Conservation (phyloP, 306 rosid species). For the cucumber (Cucumis sativus) region DNA sequence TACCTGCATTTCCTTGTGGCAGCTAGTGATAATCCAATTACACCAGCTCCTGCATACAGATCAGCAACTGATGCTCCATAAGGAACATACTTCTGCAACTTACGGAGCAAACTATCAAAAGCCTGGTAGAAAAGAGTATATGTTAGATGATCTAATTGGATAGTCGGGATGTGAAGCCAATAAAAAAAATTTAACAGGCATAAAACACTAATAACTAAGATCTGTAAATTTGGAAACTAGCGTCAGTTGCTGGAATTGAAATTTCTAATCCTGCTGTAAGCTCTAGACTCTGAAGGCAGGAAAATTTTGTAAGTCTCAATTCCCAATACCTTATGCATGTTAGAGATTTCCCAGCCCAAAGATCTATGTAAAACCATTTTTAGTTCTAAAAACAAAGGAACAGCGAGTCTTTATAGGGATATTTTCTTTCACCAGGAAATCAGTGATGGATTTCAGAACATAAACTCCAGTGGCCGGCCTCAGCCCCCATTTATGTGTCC, state of each 20-base stretch:
- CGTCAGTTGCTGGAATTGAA: neutral
- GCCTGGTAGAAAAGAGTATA: conserved; percentile 37
- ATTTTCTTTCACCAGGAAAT: neutral
- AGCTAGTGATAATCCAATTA: conserved; percentile 85
- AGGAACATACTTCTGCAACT: conserved; percentile 81
- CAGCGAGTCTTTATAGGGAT: neutral
- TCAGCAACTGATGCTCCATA: conserved; percentile 78
- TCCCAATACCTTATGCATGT: neutral
- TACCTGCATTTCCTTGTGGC: conserved; percentile 92
- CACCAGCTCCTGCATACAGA: conserved; percentile 96
- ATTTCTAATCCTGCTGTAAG: neutral
- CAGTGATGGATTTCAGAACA: neutral
- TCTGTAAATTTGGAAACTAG: neutral
- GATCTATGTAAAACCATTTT: neutral
- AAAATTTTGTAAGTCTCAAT: neutral
- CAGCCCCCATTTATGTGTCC: neutral
- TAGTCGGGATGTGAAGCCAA: neutral
- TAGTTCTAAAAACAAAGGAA: neutral
- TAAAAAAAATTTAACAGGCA: neutral
- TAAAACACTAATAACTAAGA: neutral
- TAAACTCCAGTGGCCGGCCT: neutral
- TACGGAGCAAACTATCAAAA: conserved; percentile 70
- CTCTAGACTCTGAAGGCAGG: neutral
- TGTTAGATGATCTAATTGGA: neutral
- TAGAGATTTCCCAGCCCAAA: neutral